Percentiles rank a stretch among this genome's conserved stretches.
phyloP scores from a whole-genome alignment of 73 alveolate genomes.

The Tetrahymena thermophila region DNA sequence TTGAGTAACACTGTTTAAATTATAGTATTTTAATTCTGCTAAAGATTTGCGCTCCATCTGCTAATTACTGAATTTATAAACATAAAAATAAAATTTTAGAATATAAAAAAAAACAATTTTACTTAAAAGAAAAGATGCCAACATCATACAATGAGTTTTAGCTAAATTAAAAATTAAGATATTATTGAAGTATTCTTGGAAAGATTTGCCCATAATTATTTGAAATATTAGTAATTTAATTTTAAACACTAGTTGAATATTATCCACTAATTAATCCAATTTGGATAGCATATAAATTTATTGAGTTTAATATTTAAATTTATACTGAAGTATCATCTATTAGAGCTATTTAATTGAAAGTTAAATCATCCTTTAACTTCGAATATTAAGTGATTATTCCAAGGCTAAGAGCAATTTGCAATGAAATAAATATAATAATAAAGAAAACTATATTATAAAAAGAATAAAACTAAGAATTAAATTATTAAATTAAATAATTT shows the following conservation, averaged over 20 bases:
- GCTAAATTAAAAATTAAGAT: background rate
- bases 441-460: background rate
- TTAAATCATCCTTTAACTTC: background rate
- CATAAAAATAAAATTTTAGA: background rate
- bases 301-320: background rate
- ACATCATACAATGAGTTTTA: background rate
- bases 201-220: background rate
- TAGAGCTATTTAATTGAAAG: background rate
- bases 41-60: background rate
- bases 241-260: background rate
- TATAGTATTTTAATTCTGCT: background rate
- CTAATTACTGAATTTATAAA: background rate
- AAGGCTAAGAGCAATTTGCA: background rate
- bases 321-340: background rate
- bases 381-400: background rate
- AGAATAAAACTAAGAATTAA: background rate
- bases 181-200: background rate
- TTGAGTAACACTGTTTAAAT: background rate
- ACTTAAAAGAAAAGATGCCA: background rate
- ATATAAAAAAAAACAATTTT: background rate
- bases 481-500: background rate
- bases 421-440: background rate
- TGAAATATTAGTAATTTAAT: background rate
- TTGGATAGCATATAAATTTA: background rate
- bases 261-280: background rate